Evolutionary conservation across 1,284 basidiomycete genomes (phyloP).

Genomic region (Malassezia psittaci): DNA sequence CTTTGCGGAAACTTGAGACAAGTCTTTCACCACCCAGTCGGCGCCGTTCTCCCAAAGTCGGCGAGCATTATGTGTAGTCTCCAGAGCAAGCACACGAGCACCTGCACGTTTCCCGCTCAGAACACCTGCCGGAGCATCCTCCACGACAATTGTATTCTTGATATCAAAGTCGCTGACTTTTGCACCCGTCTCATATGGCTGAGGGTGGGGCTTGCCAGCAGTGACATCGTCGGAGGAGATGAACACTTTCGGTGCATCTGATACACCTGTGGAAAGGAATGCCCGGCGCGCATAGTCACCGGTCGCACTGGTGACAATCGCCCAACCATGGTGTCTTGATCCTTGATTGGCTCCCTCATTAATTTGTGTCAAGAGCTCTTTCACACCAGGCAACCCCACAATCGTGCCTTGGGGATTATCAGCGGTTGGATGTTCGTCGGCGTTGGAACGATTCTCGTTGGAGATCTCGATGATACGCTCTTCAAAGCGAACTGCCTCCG

Average conservation of each 20-base stretch:
- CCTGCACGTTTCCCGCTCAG: conserved; percentile 36
- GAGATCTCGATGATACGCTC: conserved; percentile 25
- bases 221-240: conserved; percentile 40
- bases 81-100: conserved; percentile 34
- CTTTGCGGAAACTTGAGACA: conserved; percentile 30
- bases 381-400: conserved; percentile 43
- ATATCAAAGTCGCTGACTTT: conserved; percentile 25
- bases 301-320: conserved; percentile 46
- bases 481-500: conserved; percentile 22
- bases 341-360: conserved; percentile 15
- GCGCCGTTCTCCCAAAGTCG: conserved; percentile 33
- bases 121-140: conserved; percentile 44
- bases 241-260: conserved; percentile 28
- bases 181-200: conserved; percentile 43
- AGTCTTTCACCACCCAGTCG: conserved; percentile 41
- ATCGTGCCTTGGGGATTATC: conserved; percentile 28
- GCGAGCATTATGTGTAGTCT: conserved; percentile 38
- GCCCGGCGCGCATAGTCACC: conserved; percentile 39
- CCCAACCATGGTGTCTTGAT: conserved; percentile 34
- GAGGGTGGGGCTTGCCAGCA: conserved; percentile 41
- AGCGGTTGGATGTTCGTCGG: conserved; percentile 1
- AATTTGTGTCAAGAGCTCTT: conserved; percentile 30
- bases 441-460: conserved; percentile 22
- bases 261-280: conserved; percentile 29
- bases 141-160: conserved; percentile 37